Percentiles rank a stretch among this genome's conserved stretches.
These are phyloP conservation scores for Helianthus annuus DNA, from an alignment of 129 eudicot genomes.

Conservation along the genomic window HanXRQr2.0-SUNRISE NC_035447.2:140036861-140037360, in stretches of 20 bases:
- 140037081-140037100: conserved; percentile 64
- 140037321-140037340: too few relatives aligned
- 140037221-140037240: too few relatives aligned
- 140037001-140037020: conserved; percentile 13
- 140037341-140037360: too few relatives aligned
- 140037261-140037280: too few relatives aligned
- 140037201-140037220: too few relatives aligned
- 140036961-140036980: background rate
- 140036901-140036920: background rate
- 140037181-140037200: too few relatives aligned
- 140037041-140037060: conserved; percentile 79
- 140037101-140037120: background rate
- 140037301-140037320: too few relatives aligned
- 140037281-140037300: too few relatives aligned
- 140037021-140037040: conserved; percentile 25
- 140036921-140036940: background rate
- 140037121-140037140: too few relatives aligned
- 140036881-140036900: background rate
- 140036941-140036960: background rate
- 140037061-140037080: conserved; percentile 79
- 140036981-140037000: background rate
- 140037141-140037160: too few relatives aligned
- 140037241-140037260: too few relatives aligned
- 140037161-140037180: too few relatives aligned
- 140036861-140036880: conserved; percentile 15